A percentile compares a stretch with the other conserved stretches of the same genome.
These are phyloP conservation scores for Andalucia godoyi DNA, from an alignment of 78 protist species.

Conservation along the genomic window DNA sequence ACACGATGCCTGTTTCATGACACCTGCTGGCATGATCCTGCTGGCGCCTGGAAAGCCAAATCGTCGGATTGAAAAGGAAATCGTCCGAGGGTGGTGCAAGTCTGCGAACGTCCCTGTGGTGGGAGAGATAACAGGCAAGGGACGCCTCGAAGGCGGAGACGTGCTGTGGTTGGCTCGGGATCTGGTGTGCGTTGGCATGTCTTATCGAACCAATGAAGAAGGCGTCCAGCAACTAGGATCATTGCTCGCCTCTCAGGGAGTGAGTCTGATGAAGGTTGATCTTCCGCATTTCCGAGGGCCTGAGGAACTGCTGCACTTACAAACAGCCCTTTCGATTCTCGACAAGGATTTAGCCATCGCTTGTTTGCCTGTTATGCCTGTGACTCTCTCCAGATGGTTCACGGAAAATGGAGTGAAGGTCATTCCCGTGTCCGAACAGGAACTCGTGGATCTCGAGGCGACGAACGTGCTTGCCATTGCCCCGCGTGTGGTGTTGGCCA, in stretches of 20 bases:
- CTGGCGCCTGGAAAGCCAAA: not conserved
- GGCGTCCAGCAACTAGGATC: not conserved
- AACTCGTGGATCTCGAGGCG: not conserved
- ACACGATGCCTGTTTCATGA: not conserved
- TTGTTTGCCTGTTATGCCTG: not conserved
- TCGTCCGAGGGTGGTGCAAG: not conserved
- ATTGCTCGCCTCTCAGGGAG: not conserved
- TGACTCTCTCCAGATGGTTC: not conserved
- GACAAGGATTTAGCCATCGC: not conserved
- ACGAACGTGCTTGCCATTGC: not conserved
- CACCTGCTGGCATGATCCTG: not conserved
- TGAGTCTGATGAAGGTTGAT: not conserved
- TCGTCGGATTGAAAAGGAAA: not conserved
- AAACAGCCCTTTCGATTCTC: not conserved
- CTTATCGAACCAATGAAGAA: not conserved
- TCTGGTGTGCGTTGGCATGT: not conserved
- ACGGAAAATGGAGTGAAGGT: not conserved
- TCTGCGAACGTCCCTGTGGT: not conserved
- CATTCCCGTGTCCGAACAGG: not conserved
- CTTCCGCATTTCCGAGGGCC: not conserved
- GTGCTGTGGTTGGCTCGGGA: not conserved
- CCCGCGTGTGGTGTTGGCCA: not conserved
- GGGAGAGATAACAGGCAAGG: not conserved
- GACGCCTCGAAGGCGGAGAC: not conserved
- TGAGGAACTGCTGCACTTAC: not conserved